Conservation (phyloP, 495 filamentous ascomycete genomes). For the Aspergillus cavernicola region DNA sequence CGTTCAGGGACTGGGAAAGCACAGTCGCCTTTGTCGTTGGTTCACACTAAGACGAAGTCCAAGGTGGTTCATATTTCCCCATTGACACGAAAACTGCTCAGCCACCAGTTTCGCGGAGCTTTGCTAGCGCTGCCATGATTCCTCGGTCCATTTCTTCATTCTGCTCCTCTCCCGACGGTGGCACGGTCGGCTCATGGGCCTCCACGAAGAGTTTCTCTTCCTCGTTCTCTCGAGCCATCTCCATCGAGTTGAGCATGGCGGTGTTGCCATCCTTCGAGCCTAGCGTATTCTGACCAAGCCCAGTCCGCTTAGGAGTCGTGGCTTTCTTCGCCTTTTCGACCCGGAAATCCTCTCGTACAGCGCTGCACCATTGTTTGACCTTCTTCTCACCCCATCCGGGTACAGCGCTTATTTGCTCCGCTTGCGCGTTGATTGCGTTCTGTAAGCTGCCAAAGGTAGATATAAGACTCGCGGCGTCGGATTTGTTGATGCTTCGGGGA, state of each 20-base stretch:
- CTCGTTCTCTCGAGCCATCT: constrained; percentile 8
- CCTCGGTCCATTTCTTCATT: constrained; percentile 47
- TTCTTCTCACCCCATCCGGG: constrained; percentile 96
- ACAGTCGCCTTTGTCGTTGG: too few relatives aligned
- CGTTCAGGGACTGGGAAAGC: too few relatives aligned
- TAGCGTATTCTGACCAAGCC: neutral
- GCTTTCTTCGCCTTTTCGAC: constrained; percentile 63
- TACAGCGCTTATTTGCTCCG: constrained; percentile 77
- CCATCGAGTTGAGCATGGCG: neutral
- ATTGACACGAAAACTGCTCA: too few relatives aligned
- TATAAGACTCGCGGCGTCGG: constrained; percentile 83
- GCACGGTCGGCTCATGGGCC: constrained; percentile 2
- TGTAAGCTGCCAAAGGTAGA: constrained; percentile 82
- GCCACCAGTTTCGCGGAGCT: constrained; percentile 38
- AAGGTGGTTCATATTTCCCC: too few relatives aligned
- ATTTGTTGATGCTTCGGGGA: constrained; percentile 87
- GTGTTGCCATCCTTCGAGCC: neutral
- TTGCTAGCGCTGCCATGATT: constrained; percentile 55
- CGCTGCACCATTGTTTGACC: constrained; percentile 74
- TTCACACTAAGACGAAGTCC: too few relatives aligned
- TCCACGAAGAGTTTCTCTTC: constrained; percentile 20
- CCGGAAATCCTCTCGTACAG: constrained; percentile 80
- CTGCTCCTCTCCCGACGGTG: neutral
- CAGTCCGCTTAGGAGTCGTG: constrained; percentile 24
- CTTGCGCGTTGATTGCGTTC: constrained; percentile 79